These are phyloP conservation scores for Murraya paniculata DNA, from an alignment of 345 rosid genomes.

Conservation along the genomic window DNA sequence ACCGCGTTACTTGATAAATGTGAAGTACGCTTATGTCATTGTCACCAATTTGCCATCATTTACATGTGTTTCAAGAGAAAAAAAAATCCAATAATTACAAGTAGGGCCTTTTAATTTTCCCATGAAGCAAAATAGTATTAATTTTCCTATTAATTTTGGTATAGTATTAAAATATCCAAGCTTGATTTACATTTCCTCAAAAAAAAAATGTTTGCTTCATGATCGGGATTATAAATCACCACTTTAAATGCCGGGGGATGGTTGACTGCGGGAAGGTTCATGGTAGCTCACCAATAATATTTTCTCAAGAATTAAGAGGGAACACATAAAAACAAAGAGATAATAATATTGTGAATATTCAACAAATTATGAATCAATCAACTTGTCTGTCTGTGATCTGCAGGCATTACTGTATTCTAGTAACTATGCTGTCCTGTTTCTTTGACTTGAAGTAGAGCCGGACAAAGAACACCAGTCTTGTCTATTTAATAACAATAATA, in stretches of 20 bases:
- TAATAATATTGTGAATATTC: background rate
- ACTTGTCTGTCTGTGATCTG: background rate
- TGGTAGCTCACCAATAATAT: background rate
- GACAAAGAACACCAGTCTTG: background rate
- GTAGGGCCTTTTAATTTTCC: background rate
- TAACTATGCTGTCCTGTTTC: background rate
- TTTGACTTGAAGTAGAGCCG: background rate
- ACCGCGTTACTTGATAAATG: slow-evolving; percentile 14
- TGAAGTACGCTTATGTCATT: background rate
- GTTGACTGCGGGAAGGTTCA: background rate
- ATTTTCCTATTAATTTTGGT: too few relatives aligned
- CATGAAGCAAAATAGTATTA: too few relatives aligned
- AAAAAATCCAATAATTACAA: background rate
- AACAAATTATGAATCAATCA: background rate
- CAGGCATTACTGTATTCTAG: background rate
- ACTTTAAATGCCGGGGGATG: background rate
- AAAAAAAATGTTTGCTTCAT: background rate
- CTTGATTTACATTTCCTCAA: background rate
- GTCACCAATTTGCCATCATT: background rate
- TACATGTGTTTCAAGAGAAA: background rate
- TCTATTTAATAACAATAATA: too few relatives aligned
- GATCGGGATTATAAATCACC: background rate
- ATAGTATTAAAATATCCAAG: too few relatives aligned
- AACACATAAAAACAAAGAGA: background rate
- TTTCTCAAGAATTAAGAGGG: background rate